Evolutionary conservation across 2,329 filamentous ascomycete species (phyloP).

Genomic region (Immersiporthe knoxdaviesiana): DNA sequence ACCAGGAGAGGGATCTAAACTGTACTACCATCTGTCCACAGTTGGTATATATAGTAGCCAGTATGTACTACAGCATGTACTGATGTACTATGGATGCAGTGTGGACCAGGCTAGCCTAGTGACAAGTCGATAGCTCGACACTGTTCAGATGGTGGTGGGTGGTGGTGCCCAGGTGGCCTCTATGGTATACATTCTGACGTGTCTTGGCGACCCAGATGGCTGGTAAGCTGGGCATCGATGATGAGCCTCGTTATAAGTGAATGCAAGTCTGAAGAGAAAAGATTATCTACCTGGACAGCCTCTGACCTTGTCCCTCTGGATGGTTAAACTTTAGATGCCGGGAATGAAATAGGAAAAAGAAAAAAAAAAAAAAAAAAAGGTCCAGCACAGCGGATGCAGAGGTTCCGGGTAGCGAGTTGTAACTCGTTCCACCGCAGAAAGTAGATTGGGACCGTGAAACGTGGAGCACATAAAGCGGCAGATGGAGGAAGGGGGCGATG

Average conservation of each 20-base stretch:
- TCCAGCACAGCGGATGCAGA: not conserved
- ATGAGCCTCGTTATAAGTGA: not conserved
- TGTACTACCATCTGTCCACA: too few relatives aligned
- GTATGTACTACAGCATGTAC: too few relatives aligned
- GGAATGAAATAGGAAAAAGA: too few relatives aligned
- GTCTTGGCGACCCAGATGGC: slow-evolving; percentile 11
- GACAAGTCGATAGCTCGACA: too few relatives aligned
- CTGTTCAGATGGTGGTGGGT: not conserved
- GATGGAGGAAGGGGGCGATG: not conserved
- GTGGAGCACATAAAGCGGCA: not conserved
- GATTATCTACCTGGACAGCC: too few relatives aligned
- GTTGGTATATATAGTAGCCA: too few relatives aligned
- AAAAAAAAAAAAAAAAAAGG: not conserved
- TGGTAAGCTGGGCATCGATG: slow-evolving; percentile 4
- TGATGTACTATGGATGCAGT: too few relatives aligned
- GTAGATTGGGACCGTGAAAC: not conserved
- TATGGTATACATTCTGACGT: not conserved
- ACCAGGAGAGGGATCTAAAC: too few relatives aligned
- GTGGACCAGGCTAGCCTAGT: not conserved
- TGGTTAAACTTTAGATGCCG: too few relatives aligned
- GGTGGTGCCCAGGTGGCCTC: not conserved
- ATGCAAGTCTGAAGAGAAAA: too few relatives aligned
- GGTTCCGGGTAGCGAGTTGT: not conserved
- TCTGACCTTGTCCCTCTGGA: too few relatives aligned
- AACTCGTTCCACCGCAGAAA: not conserved